Conservation (phyloP, 2,329 filamentous ascomycete genomes). For the Colletotrichum sublineola region DNA sequence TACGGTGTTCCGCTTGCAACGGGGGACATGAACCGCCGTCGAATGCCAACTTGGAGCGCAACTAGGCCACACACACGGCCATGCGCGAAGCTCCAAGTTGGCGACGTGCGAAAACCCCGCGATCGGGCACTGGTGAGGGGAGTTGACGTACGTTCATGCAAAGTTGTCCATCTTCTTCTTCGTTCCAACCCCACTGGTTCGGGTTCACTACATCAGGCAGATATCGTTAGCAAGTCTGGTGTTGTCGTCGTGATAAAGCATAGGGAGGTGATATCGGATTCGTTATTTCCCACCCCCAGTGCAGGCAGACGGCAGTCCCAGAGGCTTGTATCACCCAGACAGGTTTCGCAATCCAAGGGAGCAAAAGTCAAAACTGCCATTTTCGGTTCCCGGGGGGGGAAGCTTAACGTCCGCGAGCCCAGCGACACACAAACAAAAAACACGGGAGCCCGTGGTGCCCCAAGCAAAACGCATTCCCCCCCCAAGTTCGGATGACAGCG, state of each 20-base stretch:
- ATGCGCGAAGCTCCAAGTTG: background rate
- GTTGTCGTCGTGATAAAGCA: background rate
- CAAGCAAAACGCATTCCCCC: background rate
- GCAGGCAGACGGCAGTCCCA: background rate
- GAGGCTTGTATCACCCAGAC: slow-evolving; percentile 5
- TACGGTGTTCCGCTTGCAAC: background rate
- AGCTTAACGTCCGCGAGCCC: slow-evolving; percentile 8
- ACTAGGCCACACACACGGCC: background rate
- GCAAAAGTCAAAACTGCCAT: slow-evolving; percentile 23
- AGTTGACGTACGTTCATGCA: slow-evolving; percentile 65
- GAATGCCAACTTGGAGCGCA: background rate
- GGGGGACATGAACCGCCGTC: background rate
- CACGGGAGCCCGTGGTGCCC: slow-evolving; percentile 28
- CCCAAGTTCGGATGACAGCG: slow-evolving; percentile 25
- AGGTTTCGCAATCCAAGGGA: slow-evolving; percentile 39
- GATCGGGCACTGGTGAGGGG: slow-evolving; percentile 4
- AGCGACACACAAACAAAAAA: slow-evolving; percentile 22
- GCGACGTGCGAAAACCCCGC: slow-evolving; percentile 19
- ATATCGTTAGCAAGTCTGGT: slow-evolving; percentile 26
- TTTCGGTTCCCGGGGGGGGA: background rate
- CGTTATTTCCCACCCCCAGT: background rate
- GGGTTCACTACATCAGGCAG: slow-evolving; percentile 61
- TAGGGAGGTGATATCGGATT: background rate
- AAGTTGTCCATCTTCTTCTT: slow-evolving; percentile 54
- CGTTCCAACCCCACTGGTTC: slow-evolving; percentile 66